Conservation (phyloP, 1,284 basidiomycete species). For the Termitomyces sp. region DNA sequence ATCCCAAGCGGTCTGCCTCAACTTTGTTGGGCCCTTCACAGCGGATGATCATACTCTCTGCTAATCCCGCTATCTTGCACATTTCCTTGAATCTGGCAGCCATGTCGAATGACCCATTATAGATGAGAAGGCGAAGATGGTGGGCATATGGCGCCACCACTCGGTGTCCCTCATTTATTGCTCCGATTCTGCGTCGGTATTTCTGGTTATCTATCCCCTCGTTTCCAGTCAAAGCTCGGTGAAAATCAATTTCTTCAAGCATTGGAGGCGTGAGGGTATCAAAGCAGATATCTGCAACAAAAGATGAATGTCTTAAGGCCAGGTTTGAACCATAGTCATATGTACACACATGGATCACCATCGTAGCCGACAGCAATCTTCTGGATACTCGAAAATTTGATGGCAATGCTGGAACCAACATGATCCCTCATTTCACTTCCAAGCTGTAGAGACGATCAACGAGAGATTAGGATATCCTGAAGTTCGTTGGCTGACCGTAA, state of each 20-base stretch:
- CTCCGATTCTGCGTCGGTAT: conserved; percentile 50
- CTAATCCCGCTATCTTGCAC: conserved; percentile 50
- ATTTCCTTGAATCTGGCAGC: conserved; percentile 44
- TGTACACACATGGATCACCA: conserved; percentile 36
- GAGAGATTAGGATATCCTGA: neutral
- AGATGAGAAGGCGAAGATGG: conserved; percentile 58
- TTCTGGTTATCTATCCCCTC: conserved; percentile 35
- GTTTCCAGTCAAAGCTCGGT: conserved; percentile 43
- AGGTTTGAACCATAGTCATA: neutral
- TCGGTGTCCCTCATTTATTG: conserved; percentile 49
- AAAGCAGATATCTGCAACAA: conserved; percentile 54
- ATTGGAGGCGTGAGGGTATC: conserved; percentile 57
- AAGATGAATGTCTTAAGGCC: neutral
- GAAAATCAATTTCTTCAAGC: conserved; percentile 55
- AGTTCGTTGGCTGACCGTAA: conserved; percentile 38
- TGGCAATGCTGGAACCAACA: conserved; percentile 44
- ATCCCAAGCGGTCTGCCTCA: conserved; percentile 42
- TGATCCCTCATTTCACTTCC: conserved; percentile 51
- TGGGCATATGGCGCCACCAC: conserved; percentile 59
- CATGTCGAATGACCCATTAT: conserved; percentile 36
- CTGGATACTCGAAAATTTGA: conserved; percentile 54
- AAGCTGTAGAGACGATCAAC: conserved; percentile 33
- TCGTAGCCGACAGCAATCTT: conserved; percentile 57
- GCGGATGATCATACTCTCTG: conserved; percentile 26
- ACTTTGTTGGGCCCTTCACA: conserved; percentile 31